Evolutionary conservation across 345 rosid species (phyloP).

Genomic region (Eutrema yunnanense): DNA sequence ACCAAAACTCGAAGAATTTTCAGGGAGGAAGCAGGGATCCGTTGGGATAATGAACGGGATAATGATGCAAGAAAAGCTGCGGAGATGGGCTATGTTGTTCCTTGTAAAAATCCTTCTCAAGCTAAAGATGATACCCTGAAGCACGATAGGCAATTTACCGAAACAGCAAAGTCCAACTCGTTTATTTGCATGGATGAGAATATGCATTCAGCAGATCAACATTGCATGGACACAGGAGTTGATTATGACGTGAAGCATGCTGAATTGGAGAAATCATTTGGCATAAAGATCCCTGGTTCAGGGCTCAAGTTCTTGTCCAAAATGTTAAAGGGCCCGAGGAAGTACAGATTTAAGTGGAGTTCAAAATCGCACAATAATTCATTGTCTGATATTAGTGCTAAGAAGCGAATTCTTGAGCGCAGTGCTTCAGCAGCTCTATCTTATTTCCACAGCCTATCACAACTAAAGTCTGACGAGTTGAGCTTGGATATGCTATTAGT

Average conservation of each 20-base stretch:
- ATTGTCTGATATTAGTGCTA: slow-evolving; percentile 42
- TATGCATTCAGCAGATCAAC: slow-evolving; percentile 76
- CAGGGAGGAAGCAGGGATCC: slow-evolving; percentile 63
- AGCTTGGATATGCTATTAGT: slow-evolving; percentile 35
- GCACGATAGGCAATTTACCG: slow-evolving; percentile 37
- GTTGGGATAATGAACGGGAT: slow-evolving; percentile 61
- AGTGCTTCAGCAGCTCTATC: slow-evolving; percentile 67
- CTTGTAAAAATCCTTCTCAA: slow-evolving; percentile 36
- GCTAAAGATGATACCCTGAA: slow-evolving; percentile 36
- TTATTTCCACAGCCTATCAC: slow-evolving; percentile 53
- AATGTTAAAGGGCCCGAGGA: slow-evolving; percentile 54
- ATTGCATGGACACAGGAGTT: slow-evolving; percentile 69
- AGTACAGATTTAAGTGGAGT: slow-evolving; percentile 58
- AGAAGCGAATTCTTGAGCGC: slow-evolving; percentile 69
- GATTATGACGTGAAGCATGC: slow-evolving; percentile 83
- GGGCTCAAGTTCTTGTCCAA: slow-evolving; percentile 67
- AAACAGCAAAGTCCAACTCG: slow-evolving; percentile 36
- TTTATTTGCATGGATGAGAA: slow-evolving; percentile 65
- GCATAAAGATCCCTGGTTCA: slow-evolving; percentile 68
- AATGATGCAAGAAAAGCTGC: slow-evolving; percentile 71
- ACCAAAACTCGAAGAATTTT: slow-evolving; percentile 72
- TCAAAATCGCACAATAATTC: slow-evolving; percentile 42
- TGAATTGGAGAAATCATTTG: slow-evolving; percentile 88
- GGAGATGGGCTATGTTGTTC: slow-evolving; percentile 63
- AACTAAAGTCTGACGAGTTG: slow-evolving; percentile 32